Evolutionary conservation across 306 rosid genomes (phyloP).

Genomic region (Fragaria nilgerrensis): DNA sequence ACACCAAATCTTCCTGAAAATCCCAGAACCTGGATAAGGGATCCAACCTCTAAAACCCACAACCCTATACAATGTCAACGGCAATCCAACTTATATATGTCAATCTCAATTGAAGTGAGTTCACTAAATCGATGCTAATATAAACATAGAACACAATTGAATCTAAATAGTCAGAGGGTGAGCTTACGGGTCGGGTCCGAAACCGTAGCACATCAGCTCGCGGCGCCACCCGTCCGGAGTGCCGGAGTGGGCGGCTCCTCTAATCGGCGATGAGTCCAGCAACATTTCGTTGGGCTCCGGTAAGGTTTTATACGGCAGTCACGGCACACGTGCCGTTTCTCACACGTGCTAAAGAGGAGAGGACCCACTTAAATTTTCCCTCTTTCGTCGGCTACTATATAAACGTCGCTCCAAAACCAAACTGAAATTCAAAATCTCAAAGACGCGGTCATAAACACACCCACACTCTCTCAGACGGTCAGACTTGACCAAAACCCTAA

Average conservation of each 20-base stretch:
- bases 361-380: neutral
- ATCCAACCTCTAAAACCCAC: slow-evolving; percentile 67
- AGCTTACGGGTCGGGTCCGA: too few relatives aligned
- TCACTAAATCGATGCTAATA: neutral
- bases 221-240: too few relatives aligned
- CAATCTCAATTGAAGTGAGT: neutral
- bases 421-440: neutral
- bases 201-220: too few relatives aligned
- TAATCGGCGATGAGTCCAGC: too few relatives aligned
- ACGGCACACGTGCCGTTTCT: neutral
- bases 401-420: neutral
- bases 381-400: neutral
- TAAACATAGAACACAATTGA: too few relatives aligned
- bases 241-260: too few relatives aligned
- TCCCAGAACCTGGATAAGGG: slow-evolving; percentile 69
- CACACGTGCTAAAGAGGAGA: neutral
- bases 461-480: neutral
- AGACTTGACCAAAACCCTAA: neutral
- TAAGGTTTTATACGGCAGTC: neutral
- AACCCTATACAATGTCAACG: slow-evolving; percentile 33
- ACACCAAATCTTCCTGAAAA: slow-evolving; percentile 44
- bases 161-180: too few relatives aligned
- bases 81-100: neutral
- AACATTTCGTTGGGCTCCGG: slow-evolving; percentile 30
- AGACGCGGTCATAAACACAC: neutral